Conservation (phyloP, 2,329 filamentous ascomycete species). For the Boeremia lycopersici region DNA sequence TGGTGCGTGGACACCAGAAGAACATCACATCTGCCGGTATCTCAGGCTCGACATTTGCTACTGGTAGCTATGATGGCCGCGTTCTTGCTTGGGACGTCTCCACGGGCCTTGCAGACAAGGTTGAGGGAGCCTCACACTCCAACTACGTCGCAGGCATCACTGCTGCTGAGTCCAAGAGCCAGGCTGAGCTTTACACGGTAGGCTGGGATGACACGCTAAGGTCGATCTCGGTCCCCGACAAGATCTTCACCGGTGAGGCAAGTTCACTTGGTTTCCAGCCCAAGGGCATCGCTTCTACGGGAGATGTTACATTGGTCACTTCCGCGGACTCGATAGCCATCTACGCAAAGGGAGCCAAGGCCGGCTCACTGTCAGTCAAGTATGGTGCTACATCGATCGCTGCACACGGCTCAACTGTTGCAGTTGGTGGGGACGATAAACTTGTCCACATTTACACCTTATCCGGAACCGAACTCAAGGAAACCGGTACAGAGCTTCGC, state of each 20-base stretch:
- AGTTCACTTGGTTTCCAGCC: constrained; percentile 78
- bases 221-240: constrained; percentile 74
- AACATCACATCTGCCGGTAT: constrained; percentile 78
- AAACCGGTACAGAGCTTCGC: constrained; percentile 61
- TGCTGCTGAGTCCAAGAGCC: constrained; percentile 45
- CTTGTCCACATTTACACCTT: constrained; percentile 75
- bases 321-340: constrained; percentile 64
- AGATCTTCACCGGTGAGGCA: constrained; percentile 74
- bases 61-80: constrained; percentile 90
- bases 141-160: constrained; percentile 84
- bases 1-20: constrained; percentile 89
- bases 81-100: constrained; percentile 82
- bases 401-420: constrained; percentile 69
- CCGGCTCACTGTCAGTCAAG: constrained; percentile 65
- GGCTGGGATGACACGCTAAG: constrained; percentile 94
- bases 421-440: constrained; percentile 77
- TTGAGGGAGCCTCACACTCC: constrained; percentile 82
- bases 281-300: constrained; percentile 68
- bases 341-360: constrained; percentile 63
- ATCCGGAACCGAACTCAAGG: constrained; percentile 62
- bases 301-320: constrained; percentile 59
- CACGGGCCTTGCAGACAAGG: constrained; percentile 69
- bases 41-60: constrained; percentile 72
- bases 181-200: constrained; percentile 73
- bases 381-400: constrained; percentile 75